Evolutionary conservation across 169 alveolate genomes (phyloP).

Genomic region (Theileria sp.): DNA sequence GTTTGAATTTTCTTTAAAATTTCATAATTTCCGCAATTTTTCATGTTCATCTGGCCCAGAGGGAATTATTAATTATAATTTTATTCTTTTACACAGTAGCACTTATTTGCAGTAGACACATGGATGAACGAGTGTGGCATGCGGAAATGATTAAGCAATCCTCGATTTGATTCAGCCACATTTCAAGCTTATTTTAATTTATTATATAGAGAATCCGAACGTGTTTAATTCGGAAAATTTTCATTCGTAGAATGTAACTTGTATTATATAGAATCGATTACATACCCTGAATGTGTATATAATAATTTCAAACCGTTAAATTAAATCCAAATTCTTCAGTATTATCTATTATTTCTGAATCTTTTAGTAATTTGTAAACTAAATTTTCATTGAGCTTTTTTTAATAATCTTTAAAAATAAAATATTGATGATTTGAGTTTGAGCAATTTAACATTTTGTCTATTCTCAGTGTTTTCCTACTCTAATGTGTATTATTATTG

Average conservation of each 20-base stretch:
- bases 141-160: neutral
- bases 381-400: neutral
- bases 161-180: neutral
- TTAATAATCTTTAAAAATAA: too few relatives aligned
- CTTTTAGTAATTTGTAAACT: neutral
- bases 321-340: neutral
- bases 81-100: neutral
- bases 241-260: neutral
- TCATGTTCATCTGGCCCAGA: neutral
- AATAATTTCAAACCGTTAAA: neutral
- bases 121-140: constrained; percentile 36
- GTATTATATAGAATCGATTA: constrained; percentile 4
- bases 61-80: neutral
- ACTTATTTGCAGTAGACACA: constrained; percentile 42
- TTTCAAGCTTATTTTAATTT: constrained; percentile 7
- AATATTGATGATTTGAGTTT: neutral
- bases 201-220: constrained; percentile 6
- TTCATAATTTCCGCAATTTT: neutral
- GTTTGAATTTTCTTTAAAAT: neutral
- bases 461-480: neutral
- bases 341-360: neutral
- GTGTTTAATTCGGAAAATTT: neutral
- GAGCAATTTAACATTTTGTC: neutral
- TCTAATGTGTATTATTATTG: neutral
- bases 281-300: neutral